phyloP scores from a whole-genome alignment of 73 alveolate genomes.

The Stentor roeselii region DNA sequence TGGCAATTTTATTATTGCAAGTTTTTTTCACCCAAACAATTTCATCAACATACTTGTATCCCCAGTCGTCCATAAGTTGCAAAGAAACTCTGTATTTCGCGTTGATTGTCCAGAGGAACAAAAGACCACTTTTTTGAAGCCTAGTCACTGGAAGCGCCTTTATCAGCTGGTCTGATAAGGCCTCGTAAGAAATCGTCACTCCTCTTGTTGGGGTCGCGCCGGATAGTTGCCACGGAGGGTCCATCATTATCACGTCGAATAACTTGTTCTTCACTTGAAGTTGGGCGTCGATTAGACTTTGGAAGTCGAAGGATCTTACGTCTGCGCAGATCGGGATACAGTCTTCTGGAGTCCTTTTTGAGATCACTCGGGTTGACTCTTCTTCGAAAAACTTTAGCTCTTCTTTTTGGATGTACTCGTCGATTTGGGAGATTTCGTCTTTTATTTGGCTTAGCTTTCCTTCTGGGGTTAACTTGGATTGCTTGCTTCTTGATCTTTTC shows the following conservation, averaged over 20 bases:
- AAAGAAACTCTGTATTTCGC: conserved; percentile 69
- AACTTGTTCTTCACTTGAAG: conserved; percentile 48
- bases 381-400: conserved; percentile 10
- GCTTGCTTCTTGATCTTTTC: no score
- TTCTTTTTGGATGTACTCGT: conserved; percentile 1
- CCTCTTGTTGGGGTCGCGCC: conserved; percentile 82
- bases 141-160: conserved; percentile 55
- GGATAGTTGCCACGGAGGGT: conserved; percentile 93
- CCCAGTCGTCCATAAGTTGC: conserved; percentile 66
- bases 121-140: conserved; percentile 62
- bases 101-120: conserved; percentile 82
- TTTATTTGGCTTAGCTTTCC: no score
- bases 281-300: conserved; percentile 30
- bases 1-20: conserved; percentile 72
- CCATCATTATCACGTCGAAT: conserved; percentile 89
- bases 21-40: conserved; percentile 83
- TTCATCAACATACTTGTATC: conserved; percentile 74
- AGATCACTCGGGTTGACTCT: not conserved
- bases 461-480: no score
- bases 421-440: not conserved
- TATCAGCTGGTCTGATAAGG: conserved; percentile 65
- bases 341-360: conserved; percentile 36
- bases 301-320: conserved; percentile 45
- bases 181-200: conserved; percentile 77
- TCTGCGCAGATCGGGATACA: conserved; percentile 55